These are phyloP conservation scores for Curvularia sp. DNA, from an alignment of 2,329 filamentous ascomycete genomes.

Conservation along the genomic window DNA sequence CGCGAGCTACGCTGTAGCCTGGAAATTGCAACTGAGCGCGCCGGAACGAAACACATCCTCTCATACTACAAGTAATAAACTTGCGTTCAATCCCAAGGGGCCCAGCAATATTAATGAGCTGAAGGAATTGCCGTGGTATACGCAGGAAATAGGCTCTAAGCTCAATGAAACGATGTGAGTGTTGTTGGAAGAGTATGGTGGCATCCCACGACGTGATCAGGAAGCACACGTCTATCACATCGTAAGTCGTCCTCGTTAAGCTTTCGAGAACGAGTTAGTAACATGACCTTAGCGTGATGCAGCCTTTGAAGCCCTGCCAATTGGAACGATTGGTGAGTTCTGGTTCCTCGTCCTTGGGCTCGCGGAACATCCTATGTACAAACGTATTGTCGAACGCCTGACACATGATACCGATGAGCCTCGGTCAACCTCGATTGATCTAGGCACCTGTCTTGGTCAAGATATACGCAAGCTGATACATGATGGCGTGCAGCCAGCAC, in stretches of 20 bases:
- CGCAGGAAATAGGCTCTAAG: neutral
- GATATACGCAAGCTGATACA: constrained; percentile 1
- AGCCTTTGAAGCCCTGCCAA: neutral
- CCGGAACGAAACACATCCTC: neutral
- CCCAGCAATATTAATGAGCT: neutral
- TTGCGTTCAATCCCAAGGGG: neutral
- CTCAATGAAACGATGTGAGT: neutral
- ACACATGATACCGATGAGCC: neutral
- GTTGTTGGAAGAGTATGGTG: neutral
- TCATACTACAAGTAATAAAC: neutral
- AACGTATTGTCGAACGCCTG: neutral
- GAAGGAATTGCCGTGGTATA: neutral
- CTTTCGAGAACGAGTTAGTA: neutral
- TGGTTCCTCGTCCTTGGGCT: neutral
- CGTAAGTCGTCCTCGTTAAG: neutral
- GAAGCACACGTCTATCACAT: neutral
- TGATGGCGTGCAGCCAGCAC: neutral
- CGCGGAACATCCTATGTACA: neutral
- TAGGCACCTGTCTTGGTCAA: neutral
- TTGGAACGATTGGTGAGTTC: neutral
- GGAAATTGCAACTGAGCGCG: neutral
- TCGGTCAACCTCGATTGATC: neutral
- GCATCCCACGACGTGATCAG: neutral
- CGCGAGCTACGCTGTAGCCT: neutral
- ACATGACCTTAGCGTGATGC: neutral